These are phyloP conservation scores for Pseudogymnoascus sp. DNA, from an alignment of 2,329 filamentous ascomycete species.

Conservation along the genomic window DNA sequence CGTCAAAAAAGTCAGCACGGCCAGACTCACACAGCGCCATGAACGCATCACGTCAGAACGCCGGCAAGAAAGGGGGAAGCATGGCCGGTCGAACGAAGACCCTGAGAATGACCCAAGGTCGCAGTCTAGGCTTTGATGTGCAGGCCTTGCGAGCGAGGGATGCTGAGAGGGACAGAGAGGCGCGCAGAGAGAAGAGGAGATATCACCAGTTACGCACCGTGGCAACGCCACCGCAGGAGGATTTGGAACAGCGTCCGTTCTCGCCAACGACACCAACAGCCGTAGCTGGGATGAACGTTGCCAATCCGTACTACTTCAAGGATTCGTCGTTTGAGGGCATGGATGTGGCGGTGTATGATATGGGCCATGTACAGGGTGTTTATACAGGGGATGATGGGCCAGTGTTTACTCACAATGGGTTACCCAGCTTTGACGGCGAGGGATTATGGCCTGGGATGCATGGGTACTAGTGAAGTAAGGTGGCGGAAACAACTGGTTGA, in stretches of 20 bases:
- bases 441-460: not conserved
- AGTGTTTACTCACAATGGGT: slow-evolving; percentile 19
- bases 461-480: slow-evolving; percentile 1
- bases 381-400: slow-evolving; percentile 18
- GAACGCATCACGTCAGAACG: not conserved
- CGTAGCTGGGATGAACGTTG: slow-evolving; percentile 17
- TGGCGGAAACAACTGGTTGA: not conserved
- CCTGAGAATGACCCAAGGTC: not conserved
- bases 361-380: slow-evolving; percentile 23
- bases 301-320: slow-evolving; percentile 19
- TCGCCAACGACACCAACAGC: slow-evolving; percentile 2
- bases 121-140: not conserved
- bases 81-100: slow-evolving; percentile 6
- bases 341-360: slow-evolving; percentile 18
- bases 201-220: slow-evolving; percentile 1
- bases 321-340: slow-evolving; percentile 16
- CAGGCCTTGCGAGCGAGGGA: not conserved
- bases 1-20: slow-evolving; percentile 18
- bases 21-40: not conserved
- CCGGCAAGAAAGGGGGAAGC: slow-evolving; percentile 8
- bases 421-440: slow-evolving; percentile 5
- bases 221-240: not conserved
- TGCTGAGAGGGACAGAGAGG: not conserved
- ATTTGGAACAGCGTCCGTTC: slow-evolving; percentile 1
- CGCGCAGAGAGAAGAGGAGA: not conserved